These are phyloP conservation scores for Quercus rubra DNA, from an alignment of 306 rosid genomes.

Conservation along the genomic window DNA sequence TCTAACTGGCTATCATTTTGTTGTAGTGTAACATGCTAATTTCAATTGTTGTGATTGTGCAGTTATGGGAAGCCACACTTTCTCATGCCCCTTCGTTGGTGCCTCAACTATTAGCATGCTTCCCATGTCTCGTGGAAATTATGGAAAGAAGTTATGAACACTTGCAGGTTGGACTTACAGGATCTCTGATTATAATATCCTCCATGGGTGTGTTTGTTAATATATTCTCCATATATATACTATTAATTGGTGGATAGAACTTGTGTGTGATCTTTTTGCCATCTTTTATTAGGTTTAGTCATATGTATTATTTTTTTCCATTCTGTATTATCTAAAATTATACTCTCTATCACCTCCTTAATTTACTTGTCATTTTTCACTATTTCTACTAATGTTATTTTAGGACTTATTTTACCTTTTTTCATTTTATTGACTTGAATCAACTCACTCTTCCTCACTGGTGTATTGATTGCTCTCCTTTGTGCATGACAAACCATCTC, in stretches of 20 bases:
- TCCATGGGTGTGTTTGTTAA: not conserved
- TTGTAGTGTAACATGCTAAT: constrained; percentile 20
- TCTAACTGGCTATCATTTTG: constrained; percentile 4
- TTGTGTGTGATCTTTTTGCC: not conserved
- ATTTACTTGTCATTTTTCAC: too few species aligned
- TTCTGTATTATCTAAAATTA: too few species aligned
- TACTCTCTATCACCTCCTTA: too few species aligned
- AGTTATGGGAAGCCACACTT: constrained; percentile 98
- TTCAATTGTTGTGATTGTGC: constrained; percentile 32
- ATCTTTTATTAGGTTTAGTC: not conserved
- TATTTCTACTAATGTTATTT: too few species aligned
- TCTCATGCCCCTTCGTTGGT: constrained; percentile 93
- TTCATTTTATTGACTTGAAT: too few species aligned
- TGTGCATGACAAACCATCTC: too few species aligned
- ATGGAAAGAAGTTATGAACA: constrained; percentile 92
- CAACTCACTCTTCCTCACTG: too few species aligned
- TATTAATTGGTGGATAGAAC: not conserved
- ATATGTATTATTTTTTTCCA: too few species aligned
- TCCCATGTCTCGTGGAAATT: constrained; percentile 76
- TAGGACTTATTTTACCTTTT: too few species aligned
- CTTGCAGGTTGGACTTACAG: constrained; percentile 65
- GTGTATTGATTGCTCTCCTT: too few species aligned
- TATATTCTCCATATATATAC: not conserved
- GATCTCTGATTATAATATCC: constrained; percentile 11
- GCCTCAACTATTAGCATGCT: constrained; percentile 71